phyloP scores from a whole-genome alignment of 164 flowering plant species.

The Macadamia tetraphylla region DNA sequence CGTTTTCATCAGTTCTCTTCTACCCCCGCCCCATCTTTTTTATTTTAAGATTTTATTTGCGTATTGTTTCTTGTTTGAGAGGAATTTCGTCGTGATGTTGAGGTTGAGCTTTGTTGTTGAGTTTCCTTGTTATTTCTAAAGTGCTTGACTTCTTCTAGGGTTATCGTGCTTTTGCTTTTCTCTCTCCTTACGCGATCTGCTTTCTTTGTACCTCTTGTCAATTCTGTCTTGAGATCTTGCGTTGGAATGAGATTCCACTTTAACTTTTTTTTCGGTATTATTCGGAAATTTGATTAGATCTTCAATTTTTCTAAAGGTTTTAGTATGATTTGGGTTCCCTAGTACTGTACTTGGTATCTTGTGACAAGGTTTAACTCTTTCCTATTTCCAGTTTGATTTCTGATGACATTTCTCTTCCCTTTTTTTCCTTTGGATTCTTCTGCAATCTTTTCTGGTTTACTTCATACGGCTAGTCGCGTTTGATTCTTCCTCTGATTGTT shows the following conservation, averaged over 20 bases:
- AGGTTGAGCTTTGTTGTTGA: neutral
- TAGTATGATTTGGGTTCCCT: neutral
- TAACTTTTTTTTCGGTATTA: neutral
- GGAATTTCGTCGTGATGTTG: neutral
- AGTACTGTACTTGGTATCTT: neutral
- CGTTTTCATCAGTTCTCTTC: too few species aligned
- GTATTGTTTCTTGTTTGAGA: neutral
- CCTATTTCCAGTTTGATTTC: too few species aligned
- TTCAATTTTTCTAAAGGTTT: neutral
- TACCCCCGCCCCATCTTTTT: neutral
- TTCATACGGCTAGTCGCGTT: constrained; percentile 1
- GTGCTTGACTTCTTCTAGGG: neutral
- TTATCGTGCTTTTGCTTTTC: neutral
- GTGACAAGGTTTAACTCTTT: too few species aligned
- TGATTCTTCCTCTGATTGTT: constrained; percentile 17
- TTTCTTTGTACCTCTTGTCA: neutral
- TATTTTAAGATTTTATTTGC: too few species aligned
- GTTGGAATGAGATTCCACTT: neutral
- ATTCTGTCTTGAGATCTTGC: too few species aligned
- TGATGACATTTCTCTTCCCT: neutral
- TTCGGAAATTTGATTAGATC: neutral
- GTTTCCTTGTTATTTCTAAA: neutral
- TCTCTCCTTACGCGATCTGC: neutral
- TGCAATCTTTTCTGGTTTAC: constrained; percentile 8
- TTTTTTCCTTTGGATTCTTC: constrained; percentile 7